phyloP scores from a whole-genome alignment of 495 filamentous ascomycete species.

The Xylaria castorea region DNA sequence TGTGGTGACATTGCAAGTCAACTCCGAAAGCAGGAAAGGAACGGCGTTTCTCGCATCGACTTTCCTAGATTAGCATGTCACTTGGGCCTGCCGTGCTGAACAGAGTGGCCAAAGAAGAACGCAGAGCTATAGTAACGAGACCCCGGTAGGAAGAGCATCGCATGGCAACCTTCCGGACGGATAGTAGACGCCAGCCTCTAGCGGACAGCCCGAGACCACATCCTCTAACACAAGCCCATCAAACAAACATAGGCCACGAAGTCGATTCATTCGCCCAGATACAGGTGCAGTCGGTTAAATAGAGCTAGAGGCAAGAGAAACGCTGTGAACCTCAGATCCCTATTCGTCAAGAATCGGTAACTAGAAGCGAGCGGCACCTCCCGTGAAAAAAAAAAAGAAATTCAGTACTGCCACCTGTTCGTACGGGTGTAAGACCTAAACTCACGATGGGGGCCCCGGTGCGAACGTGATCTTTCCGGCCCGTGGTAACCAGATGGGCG shows the following conservation, averaged over 20 bases:
- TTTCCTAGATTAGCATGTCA: not conserved
- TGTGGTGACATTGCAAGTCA: not conserved
- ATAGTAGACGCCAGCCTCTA: not conserved
- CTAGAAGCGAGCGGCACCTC: not conserved
- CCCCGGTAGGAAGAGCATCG: not conserved
- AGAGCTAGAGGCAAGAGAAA: not conserved
- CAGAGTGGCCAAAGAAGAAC: not conserved
- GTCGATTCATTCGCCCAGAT: not conserved
- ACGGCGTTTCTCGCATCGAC: not conserved
- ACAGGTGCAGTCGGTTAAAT: not conserved
- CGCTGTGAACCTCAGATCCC: not conserved
- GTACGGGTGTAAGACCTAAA: not conserved
- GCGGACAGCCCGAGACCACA: constrained; percentile 6
- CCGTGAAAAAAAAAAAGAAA: not conserved
- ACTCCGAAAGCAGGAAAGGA: not conserved
- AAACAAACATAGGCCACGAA: not conserved
- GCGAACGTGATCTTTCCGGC: not conserved
- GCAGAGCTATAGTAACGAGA: not conserved
- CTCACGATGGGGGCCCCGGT: not conserved
- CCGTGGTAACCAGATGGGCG: not conserved
- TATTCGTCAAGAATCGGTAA: not conserved
- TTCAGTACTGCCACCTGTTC: not conserved
- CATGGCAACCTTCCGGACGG: constrained; percentile 2
- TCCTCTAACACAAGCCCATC: not conserved
- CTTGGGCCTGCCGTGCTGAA: constrained; percentile 1